Evolutionary conservation across 495 filamentous ascomycete species (phyloP), one percentile per base, ranked within the genome.

Genomic region (Penicillium egyptiacum): DNA sequence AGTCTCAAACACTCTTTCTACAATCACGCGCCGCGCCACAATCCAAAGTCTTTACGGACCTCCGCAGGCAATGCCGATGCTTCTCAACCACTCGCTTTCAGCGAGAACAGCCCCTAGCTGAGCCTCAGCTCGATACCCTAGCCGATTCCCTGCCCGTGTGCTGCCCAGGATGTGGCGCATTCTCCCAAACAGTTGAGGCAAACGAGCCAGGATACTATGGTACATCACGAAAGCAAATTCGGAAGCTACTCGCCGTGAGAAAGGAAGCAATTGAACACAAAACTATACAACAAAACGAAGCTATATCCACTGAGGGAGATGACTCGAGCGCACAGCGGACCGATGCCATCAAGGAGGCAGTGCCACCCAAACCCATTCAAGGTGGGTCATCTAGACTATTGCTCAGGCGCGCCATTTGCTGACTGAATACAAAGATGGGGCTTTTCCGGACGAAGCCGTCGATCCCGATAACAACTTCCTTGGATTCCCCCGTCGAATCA

Each of bases 91-190:
- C 57, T 14, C 26, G 17, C 7, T 40, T 56, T 4, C 30, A 30
- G 26, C 39, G 10, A 25, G 25, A 49, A 7, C 47, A 64, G 16
- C 22, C 56, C 11, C 1, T 45, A 16, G 7, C 53, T 9, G 56
- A 66, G 4, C 30, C 53, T 2, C 7, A 62, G 0, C 50, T 57
- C 2, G 56, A 67, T 25, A 19, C 59, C 1, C 5, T 64, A 2
- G 53, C 59, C 6, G 56, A 69, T 37, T 22, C 59, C 17, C 55
- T 78, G 7, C 75, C 77, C 2, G 11, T 73, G 5, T 78, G 68
- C 62, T 99, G 94, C 67, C 84, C 88, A 20, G 94, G 94, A 52
- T 99, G 94, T 69, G 94, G 94, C 45, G 95, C 93, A 30, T 82
- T 87, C 55, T 81, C 87, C 47, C 94, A 98, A 65, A 88, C 80